Percentiles rank a stretch among this genome's conserved stretches.
These are phyloP conservation scores for Colletotrichum euphorbiae DNA, from an alignment of 2,329 filamentous ascomycete species.

Conservation along the genomic window DNA sequence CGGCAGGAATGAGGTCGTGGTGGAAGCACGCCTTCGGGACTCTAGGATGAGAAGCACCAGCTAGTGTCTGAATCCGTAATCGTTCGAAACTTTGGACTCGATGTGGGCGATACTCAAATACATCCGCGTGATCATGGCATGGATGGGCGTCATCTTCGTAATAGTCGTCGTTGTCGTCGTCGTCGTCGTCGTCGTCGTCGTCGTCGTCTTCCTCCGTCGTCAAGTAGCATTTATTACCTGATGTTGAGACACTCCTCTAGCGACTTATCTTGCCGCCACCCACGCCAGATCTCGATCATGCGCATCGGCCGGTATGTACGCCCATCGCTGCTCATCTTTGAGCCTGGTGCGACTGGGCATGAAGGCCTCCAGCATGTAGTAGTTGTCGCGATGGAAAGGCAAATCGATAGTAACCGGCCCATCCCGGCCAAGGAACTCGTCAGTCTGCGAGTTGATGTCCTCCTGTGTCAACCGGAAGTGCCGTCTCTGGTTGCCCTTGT, in stretches of 20 bases:
- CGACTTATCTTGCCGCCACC: neutral
- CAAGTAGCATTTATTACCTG: too few species aligned
- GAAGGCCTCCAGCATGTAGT: constrained; percentile 69
- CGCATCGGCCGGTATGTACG: constrained; percentile 57
- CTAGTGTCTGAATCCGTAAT: too few species aligned
- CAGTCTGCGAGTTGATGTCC: constrained; percentile 59
- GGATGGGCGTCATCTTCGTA: too few species aligned
- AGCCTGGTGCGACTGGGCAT: constrained; percentile 68
- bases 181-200: too few species aligned
- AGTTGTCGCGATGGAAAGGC: constrained; percentile 67
- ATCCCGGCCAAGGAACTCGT: constrained; percentile 61
- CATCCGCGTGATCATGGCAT: too few species aligned
- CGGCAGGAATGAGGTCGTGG: too few species aligned
- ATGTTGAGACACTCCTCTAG: neutral
- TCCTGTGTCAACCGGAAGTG: constrained; percentile 48
- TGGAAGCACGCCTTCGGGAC: too few species aligned
- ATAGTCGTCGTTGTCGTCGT: too few species aligned
- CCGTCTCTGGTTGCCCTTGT: constrained; percentile 59
- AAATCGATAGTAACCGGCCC: constrained; percentile 65
- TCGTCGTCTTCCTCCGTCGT: too few species aligned
- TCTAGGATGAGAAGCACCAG: too few species aligned
- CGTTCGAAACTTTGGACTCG: too few species aligned
- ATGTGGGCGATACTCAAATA: too few species aligned
- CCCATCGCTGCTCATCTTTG: constrained; percentile 57
- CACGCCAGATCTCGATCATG: constrained; percentile 52